Percentiles rank a stretch among this genome's conserved stretches.
Evolutionary conservation across 2,329 filamentous ascomycete species (phyloP).

Genomic region (Calonectria henricotiae): DNA sequence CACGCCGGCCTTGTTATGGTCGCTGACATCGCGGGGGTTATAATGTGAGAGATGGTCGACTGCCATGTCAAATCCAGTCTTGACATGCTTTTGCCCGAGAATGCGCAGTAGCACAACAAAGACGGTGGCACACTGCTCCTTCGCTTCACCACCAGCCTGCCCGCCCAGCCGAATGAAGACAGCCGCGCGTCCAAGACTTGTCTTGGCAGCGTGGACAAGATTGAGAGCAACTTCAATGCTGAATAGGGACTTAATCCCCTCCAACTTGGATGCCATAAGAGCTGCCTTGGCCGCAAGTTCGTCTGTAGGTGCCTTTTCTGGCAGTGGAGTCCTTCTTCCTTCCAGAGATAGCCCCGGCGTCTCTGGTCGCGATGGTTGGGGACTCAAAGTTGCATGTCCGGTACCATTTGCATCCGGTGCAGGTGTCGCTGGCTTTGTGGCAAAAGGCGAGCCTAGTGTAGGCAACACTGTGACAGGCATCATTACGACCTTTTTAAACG

Average conservation of each 20-base stretch:
- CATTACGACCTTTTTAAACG: conserved; percentile 99
- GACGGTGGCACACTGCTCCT: conserved; percentile 90
- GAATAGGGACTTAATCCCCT: conserved; percentile 95
- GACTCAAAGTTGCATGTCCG: conserved; percentile 46
- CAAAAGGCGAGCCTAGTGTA: conserved; percentile 75
- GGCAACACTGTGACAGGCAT: conserved; percentile 95
- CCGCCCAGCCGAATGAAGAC: conserved; percentile 87
- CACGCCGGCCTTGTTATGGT: conserved; percentile 81
- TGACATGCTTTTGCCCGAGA: conserved; percentile 89
- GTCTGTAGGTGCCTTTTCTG: conserved; percentile 83
- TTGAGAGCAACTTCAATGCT: conserved; percentile 96
- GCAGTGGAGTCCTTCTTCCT: conserved; percentile 64
- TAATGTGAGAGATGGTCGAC: conserved; percentile 93
- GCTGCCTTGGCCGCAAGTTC: conserved; percentile 98
- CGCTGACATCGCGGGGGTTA: conserved; percentile 86
- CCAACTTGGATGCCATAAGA: conserved; percentile 93
- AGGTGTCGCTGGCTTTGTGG: conserved; percentile 58
- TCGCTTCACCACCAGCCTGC: conserved; percentile 85
- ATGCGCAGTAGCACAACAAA: conserved; percentile 90
- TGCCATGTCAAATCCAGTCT: conserved; percentile 93
- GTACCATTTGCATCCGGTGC: conserved; percentile 52
- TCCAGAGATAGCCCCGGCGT: conserved; percentile 63
- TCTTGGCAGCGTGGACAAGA: conserved; percentile 90
- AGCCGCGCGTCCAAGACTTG: conserved; percentile 87
- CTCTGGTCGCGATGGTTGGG: conserved; percentile 66